Base-by-base conservation (phyloP, 805 yeast species). In the Danielia reshetovae region DNA sequence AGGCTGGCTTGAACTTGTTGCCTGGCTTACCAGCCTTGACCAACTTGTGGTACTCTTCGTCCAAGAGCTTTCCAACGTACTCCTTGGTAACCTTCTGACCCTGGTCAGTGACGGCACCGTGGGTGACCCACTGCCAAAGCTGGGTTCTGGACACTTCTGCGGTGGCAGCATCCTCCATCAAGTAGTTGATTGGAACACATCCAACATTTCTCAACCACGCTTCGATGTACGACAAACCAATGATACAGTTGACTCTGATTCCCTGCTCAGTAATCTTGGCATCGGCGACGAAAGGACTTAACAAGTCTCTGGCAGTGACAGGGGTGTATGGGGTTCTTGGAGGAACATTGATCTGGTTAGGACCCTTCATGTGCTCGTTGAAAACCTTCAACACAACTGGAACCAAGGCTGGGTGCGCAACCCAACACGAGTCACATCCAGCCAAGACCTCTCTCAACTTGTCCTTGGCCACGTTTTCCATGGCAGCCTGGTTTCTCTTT, bases 81-180 rank as follows among this genome's bases (percentile, higher is more conserved):
- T 74, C 78, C 35, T 83, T 74, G 37, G 85, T 79, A 23, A 83
- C 70, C 18, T 51, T 62, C 35, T 66, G 71, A 31, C 79, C 79
- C 17, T 78, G 69, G 50, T 81, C 85, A 36, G 76, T 70, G 36
- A 55, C 62, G 29, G 77, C 82, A 29, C 77, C 75, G 56, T 84
- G 89, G 39, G 78, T 81, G 34, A 79, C 84, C 94, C 94, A 84
- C 56, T 85, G 87, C 72, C 80, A 80, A 48, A 84, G 68, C 62
- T 83, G 90, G 42, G 87, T 74, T 65, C 93, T 75, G 24, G 89
- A 80, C 25, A 84, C 94, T 62, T 84, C 94, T 26, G 93, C 90
- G 32, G 94, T 84, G 22, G 93, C 93, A 18, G 94, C 94, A 60
- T 84, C 94, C 62, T 84, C 94, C 94, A 84, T 84, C 60, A 84